Evolutionary conservation across 1,284 basidiomycete species (phyloP), one percentile per base, ranked within the genome.

Genomic region (Trametes hirsuta): DNA sequence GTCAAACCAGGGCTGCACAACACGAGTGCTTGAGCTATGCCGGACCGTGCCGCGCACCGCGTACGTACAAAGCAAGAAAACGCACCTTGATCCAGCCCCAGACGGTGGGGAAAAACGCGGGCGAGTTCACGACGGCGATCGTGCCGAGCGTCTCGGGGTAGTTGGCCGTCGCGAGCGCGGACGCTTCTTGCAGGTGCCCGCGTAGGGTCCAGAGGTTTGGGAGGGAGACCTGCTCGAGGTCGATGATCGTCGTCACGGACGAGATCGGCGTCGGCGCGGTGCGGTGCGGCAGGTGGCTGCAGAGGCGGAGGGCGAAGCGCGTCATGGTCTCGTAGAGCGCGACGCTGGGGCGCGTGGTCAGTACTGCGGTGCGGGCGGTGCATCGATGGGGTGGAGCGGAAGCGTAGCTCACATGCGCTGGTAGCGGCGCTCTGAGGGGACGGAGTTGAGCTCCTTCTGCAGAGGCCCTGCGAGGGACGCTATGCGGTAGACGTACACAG

Each of bases 81-180:
- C 75, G 50, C 53, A 85, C 87, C 78, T 89, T 90, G 68, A 93
- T 80, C 90, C 90, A 93, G 18, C 80, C 81, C 91, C 90, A 93
- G 21, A 91, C 78, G 1, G 86, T 90, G 1, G 87, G 83, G 70
- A 92, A 92, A 76, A 90, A 93, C 0, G 83, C 77, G 0, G 91
- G 91, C 0, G 88, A 85, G 62, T 92, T 92, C 45, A 93, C 84
- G 55, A 93, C 76, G 22, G 80, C 86, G 63, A 87, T 84, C 18
- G 79, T 80, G 66, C 80, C 77, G 41, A 91, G 74, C 0, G 88
- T 90, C 72, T 93, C 91, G 1, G 91, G 90, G 69, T 92, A 93
- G 66, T 92, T 87, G 18, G 88, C 88, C 0, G 88, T 90, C 1
- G 88, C 89, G 49, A 93, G 79, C 14, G 77, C 80, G 18, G 87